Conservation (phyloP, 1,284 basidiomycete genomes). For the Coniferiporia weirii region DNA sequence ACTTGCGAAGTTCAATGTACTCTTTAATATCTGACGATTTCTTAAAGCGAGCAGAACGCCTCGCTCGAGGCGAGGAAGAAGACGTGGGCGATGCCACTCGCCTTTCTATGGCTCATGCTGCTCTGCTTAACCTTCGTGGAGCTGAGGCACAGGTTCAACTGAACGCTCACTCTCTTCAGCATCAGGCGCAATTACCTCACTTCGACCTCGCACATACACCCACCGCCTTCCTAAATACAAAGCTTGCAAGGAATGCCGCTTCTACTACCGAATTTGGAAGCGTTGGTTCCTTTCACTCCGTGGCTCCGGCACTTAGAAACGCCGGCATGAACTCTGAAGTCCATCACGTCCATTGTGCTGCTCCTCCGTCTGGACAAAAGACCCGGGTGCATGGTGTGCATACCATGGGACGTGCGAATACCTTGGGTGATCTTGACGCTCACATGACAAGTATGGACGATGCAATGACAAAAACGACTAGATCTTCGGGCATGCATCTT, state of each 20-base stretch:
- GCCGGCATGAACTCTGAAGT: neutral
- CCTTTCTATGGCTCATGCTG: constrained; percentile 70
- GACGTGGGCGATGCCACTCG: constrained; percentile 25
- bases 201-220: neutral
- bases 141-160: constrained; percentile 39
- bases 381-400: neutral
- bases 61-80: constrained; percentile 16
- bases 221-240: neutral
- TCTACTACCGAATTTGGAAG: neutral
- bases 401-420: neutral
- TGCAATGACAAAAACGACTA: neutral
- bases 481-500: neutral
- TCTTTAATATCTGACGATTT: neutral
- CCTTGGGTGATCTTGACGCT: neutral
- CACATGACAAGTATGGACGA: neutral
- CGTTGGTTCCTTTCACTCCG: neutral
- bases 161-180: neutral
- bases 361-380: neutral
- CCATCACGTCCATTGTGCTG: neutral
- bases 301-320: neutral
- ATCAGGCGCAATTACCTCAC: neutral
- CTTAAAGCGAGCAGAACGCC: constrained; percentile 14
- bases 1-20: neutral
- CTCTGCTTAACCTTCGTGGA: constrained; percentile 66
- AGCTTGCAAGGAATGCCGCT: neutral